These are phyloP conservation scores for Biscogniauxia marginata DNA, from an alignment of 2,329 filamentous ascomycete species.

Conservation along the genomic window DNA sequence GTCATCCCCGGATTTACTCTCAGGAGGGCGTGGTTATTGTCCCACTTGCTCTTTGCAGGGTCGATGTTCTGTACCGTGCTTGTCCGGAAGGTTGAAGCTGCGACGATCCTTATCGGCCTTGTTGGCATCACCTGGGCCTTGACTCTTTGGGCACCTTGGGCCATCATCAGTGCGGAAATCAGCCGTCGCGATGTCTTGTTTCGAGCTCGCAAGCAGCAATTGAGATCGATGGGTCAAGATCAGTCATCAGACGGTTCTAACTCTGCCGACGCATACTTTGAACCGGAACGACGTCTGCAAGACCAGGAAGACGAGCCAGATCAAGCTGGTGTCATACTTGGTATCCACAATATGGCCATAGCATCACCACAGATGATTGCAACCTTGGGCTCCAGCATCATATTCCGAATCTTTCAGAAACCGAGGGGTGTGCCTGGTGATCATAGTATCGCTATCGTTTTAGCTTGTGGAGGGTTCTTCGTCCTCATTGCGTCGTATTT, in stretches of 20 bases:
- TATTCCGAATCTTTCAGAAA: slow-evolving; percentile 86
- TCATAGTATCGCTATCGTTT: slow-evolving; percentile 80
- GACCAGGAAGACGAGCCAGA: slow-evolving; percentile 63
- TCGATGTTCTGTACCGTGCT: slow-evolving; percentile 84
- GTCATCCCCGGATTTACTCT: slow-evolving; percentile 83
- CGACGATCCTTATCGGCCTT: slow-evolving; percentile 74
- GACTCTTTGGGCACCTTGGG: slow-evolving; percentile 92
- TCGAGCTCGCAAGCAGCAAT: slow-evolving; percentile 39
- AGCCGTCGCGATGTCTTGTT: slow-evolving; percentile 69
- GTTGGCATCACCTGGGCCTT: slow-evolving; percentile 91
- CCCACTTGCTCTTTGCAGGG: slow-evolving; percentile 77
- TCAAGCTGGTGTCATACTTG: slow-evolving; percentile 85
- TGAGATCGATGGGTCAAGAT: slow-evolving; percentile 24
- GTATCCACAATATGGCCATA: slow-evolving; percentile 94
- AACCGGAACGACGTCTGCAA: slow-evolving; percentile 36
- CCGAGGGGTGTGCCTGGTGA: slow-evolving; percentile 82
- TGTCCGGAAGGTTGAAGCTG: slow-evolving; percentile 67
- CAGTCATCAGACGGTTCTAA: slow-evolving; percentile 11
- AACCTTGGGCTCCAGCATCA: slow-evolving; percentile 76
- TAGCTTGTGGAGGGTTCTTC: slow-evolving; percentile 79
- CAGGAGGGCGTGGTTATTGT: slow-evolving; percentile 81
- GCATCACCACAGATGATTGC: slow-evolving; percentile 89
- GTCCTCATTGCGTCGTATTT: slow-evolving; percentile 76
- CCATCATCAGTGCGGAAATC: slow-evolving; percentile 91
- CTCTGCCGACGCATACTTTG: slow-evolving; percentile 26